Evolutionary conservation across 768 basidiomycete genomes (phyloP), one percentile per base, ranked within the genome.

Genomic region (Pulveroboletus ravenelii): DNA sequence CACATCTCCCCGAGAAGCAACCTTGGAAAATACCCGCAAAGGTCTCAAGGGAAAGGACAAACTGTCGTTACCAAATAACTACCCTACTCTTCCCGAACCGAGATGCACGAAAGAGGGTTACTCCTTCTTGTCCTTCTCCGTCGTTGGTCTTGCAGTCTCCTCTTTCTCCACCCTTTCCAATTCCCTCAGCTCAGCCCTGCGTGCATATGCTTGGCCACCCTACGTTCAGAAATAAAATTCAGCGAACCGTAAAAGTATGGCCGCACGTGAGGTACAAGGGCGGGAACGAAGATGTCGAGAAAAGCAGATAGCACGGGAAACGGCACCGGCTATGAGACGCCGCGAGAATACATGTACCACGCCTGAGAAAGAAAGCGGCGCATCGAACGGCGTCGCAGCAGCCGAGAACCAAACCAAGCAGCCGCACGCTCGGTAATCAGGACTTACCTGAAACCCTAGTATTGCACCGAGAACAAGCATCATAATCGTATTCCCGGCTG

Each of bases 401-500:
- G 31, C 20, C 23, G 10, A 38, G 38, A 45, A 38, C 41, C 48
- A 36, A 23, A n/a, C 20, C 40, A 27, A 6, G 41, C 30, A n/a
- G 13, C 45, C 41, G 37, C 15, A 35, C 27, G 41, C 38, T 43
- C 37, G 41, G 41, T 34, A 46, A 50, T 47, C 44, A 20, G 3
- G 41, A 70, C 80, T 67, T 63, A 87, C 89, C 80, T 93, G 90
- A 48, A 93, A 72, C 30, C 71, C 62, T 18, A 93, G 74, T 47
- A 93, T 76, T 10, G 77, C 78, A 17, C 78, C 76, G 13, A 93
- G 74, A 45, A 82, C 76, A 7, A 82, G 73, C 47, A 85, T 82
- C 47, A 92, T 84, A 52, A 97, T 85, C 43, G 89, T 80, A 63
- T 96, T 95, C 10, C 85, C 93, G 6, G 94, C 94, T 25, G 86